Base-by-base conservation (phyloP, 176 grass and related monocot species). In the Avena eriantha region DNA sequence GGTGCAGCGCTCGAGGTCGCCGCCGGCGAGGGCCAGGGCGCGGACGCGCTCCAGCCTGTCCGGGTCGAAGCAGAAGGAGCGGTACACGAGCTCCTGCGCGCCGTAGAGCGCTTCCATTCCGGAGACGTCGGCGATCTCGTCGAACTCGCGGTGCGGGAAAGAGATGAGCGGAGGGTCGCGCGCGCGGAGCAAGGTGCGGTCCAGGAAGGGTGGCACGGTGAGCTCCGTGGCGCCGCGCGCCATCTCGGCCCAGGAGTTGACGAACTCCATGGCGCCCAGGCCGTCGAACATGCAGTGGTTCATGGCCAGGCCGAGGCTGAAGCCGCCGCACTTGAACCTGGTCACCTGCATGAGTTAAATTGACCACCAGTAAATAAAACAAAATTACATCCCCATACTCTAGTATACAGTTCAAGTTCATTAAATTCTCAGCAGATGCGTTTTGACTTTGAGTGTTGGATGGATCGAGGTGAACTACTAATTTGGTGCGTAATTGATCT, bases 281-380 rank as follows among this genome's bases (percentile, higher is more conserved):
- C 97, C 94, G 59, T 96, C 97, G 73, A 99, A 94, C 92, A 99
- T 99, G 90, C 97, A 99, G 80, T 99, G 97, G 82, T 99, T 94
- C 92, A 99, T 90, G 19, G 86, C 84, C 21, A 99, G 63, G 1
- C 97, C 97, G 2, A 99, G 87, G 54, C 82, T 71, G 87, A 99
- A 99, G 48, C 97, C 90, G 1, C 97, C 94, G 33, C 97, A 99
- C 53, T 63, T 86, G 88, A 99, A 99, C 67, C 88, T 90, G 12
- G 97, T 99, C 50, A 99, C 87, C 97, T 99, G 91, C 33, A 41
- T 41, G 22, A 18, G 29, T 10, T 1, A 8, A 73, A 46, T 73
- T 63, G 35, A 3, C 8, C 65, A 65, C 0, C 24, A 4, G 51
- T 5, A 17, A 54, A 61, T 47, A 47, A 17, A 54, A 61, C 31